Evolutionary conservation across 139 green algal species (phyloP).

Genomic region (Chloropicon primus): DNA sequence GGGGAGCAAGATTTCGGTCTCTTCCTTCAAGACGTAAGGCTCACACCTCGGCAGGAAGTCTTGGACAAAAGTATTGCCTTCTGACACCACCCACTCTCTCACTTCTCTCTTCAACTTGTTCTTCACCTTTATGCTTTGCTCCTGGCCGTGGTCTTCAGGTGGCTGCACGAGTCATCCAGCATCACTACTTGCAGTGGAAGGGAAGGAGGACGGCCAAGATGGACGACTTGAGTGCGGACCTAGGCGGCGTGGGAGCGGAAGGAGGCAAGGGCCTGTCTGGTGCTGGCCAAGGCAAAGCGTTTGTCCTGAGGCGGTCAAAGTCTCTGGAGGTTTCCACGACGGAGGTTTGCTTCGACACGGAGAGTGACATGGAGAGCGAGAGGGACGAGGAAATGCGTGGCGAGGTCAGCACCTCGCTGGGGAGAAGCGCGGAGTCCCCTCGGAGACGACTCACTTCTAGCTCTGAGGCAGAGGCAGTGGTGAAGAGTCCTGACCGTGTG

Average conservation of each 20-base stretch:
- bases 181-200: background rate
- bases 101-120: too few relatives aligned
- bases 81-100: too few relatives aligned
- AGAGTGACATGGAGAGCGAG: background rate
- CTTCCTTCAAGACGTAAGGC: background rate
- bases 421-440: background rate
- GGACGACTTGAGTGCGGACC: too few relatives aligned
- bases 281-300: too few relatives aligned
- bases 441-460: background rate
- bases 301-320: background rate
- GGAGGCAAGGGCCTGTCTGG: too few relatives aligned
- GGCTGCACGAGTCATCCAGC: background rate
- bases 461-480: background rate
- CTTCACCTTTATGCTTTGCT: too few relatives aligned
- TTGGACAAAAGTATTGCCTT: too few relatives aligned
- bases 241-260: background rate
- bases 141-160: background rate
- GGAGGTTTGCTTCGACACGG: background rate
- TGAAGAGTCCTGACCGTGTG: background rate
- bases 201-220: too few relatives aligned
- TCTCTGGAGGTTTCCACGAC: background rate
- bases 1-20: background rate
- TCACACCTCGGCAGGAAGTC: too few relatives aligned
- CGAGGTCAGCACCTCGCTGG: background rate
- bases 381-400: too few relatives aligned